Conservation (phyloP, 2,329 filamentous ascomycete species). For the Fonsecaea pedrosoi region DNA sequence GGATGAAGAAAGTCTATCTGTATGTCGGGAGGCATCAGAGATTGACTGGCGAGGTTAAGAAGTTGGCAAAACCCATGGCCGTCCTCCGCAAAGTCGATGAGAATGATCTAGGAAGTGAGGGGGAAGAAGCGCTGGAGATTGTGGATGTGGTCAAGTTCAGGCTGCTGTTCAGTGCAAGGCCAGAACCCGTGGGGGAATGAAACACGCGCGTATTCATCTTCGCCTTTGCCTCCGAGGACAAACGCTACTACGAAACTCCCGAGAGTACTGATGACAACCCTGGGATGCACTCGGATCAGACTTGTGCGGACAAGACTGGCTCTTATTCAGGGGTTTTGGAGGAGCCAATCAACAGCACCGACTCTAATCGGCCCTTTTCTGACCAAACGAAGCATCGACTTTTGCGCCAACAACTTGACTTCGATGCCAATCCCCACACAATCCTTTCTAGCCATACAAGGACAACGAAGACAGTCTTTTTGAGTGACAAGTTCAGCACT, state of each 20-base stretch:
- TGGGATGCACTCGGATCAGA: too few relatives aligned
- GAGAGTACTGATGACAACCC: too few relatives aligned
- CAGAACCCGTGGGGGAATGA: slow-evolving; percentile 75
- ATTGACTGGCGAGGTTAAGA: slow-evolving; percentile 88
- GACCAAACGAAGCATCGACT: neutral
- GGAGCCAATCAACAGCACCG: neutral
- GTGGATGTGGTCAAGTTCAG: slow-evolving; percentile 88
- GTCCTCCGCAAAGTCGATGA: slow-evolving; percentile 68
- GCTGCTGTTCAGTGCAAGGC: slow-evolving; percentile 80
- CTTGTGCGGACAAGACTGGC: too few relatives aligned
- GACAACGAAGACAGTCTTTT: neutral
- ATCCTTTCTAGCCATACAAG: neutral
- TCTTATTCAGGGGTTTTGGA: too few relatives aligned
- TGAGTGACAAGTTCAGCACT: neutral
- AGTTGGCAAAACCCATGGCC: slow-evolving; percentile 77
- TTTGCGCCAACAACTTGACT: neutral
- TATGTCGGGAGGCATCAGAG: slow-evolving; percentile 90
- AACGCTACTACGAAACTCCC: too few relatives aligned
- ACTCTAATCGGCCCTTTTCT: slow-evolving; percentile 3
- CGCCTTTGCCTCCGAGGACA: too few relatives aligned
- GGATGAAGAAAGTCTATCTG: slow-evolving; percentile 90
- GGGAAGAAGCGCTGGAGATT: slow-evolving; percentile 70
- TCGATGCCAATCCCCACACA: neutral
- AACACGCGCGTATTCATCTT: neutral
- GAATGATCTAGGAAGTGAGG: slow-evolving; percentile 34